These are phyloP conservation scores for Phyllosticta capitalensis DNA, from an alignment of 2,329 filamentous ascomycete species.

Conservation along the genomic window DNA sequence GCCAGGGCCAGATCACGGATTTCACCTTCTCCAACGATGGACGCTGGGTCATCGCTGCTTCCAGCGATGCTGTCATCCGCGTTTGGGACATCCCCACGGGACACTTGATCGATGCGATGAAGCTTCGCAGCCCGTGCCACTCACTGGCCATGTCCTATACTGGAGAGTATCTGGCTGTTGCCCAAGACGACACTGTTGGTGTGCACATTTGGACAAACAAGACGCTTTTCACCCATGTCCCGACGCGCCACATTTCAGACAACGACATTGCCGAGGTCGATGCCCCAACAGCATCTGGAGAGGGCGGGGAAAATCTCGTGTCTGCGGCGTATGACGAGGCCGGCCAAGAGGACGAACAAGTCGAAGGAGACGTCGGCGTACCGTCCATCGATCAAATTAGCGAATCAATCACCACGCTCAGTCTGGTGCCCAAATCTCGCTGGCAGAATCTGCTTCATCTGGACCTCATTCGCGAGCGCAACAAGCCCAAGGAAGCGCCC, in stretches of 20 bases:
- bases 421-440: conserved; percentile 75
- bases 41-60: conserved; percentile 84
- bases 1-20: conserved; percentile 27
- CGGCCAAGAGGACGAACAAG: conserved; percentile 37
- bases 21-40: conserved; percentile 77
- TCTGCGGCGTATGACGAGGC: conserved; percentile 63
- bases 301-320: conserved; percentile 65
- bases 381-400: conserved; percentile 66
- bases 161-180: conserved; percentile 89
- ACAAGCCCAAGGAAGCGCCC: conserved; percentile 85
- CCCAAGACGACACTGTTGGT: conserved; percentile 70
- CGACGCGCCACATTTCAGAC: conserved; percentile 76
- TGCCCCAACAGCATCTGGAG: conserved; percentile 69
- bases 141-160: conserved; percentile 80
- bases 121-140: conserved; percentile 67
- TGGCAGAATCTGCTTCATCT: conserved; percentile 95
- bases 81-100: conserved; percentile 95
- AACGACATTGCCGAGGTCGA: conserved; percentile 57
- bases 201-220: conserved; percentile 97
- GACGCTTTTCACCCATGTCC: conserved; percentile 78
- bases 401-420: conserved; percentile 75
- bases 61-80: conserved; percentile 67
- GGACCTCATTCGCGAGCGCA: conserved; percentile 81
- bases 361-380: conserved; percentile 34
- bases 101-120: conserved; percentile 88